Conservation (phyloP, 2,329 filamentous ascomycete species). For the Sporothrix variecibatus region DNA sequence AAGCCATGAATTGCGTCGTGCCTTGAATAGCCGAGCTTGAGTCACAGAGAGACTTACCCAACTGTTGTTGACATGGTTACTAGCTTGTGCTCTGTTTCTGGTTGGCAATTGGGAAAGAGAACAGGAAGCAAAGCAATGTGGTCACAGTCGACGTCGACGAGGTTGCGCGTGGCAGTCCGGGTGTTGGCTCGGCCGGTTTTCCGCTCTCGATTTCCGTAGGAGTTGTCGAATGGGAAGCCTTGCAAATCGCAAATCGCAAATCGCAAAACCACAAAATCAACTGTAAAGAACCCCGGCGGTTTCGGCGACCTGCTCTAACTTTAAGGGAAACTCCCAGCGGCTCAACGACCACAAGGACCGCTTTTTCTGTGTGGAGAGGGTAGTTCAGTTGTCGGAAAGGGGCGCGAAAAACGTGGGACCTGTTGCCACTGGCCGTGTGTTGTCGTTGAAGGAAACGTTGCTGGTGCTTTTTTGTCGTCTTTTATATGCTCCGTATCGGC, state of each 20-base stretch:
- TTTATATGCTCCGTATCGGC: neutral
- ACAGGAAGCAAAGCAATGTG: neutral
- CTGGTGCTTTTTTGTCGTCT: neutral
- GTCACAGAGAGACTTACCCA: constrained; percentile 24
- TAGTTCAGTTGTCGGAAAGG: neutral
- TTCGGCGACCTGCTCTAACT: constrained; percentile 21
- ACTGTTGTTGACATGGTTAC: constrained; percentile 30
- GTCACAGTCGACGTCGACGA: neutral
- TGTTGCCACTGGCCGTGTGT: neutral
- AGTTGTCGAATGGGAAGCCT: constrained; percentile 9
- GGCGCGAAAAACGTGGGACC: neutral
- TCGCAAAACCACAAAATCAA: neutral
- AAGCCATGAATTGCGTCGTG: neutral
- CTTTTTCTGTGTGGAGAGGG: constrained; percentile 18
- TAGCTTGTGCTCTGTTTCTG: neutral
- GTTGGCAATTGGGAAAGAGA: neutral
- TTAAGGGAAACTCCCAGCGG: neutral
- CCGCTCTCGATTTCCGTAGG: neutral
- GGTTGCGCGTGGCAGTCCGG: neutral
- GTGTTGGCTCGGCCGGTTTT: neutral
- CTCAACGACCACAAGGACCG: neutral
- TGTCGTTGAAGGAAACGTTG: neutral
- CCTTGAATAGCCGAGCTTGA: neutral
- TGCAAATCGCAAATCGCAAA: neutral
- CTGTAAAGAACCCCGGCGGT: constrained; percentile 11